A percentile compares a stretch with the other conserved stretches of the same genome.
Conservation (phyloP, 2,329 filamentous ascomycete species). For the Ophiostoma tasmaniense region DNA sequence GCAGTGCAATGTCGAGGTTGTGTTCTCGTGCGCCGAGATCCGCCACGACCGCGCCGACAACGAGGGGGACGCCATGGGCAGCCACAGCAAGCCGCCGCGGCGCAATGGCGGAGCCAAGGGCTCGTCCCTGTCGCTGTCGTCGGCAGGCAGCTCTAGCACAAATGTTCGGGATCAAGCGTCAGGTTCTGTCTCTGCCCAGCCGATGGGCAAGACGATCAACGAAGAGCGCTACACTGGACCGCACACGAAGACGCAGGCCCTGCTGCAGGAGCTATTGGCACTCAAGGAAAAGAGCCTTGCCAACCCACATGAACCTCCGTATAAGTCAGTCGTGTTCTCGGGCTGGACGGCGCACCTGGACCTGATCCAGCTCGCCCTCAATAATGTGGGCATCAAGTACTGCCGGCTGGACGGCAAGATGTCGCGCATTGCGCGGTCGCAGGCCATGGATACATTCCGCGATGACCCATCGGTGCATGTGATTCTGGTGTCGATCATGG, state of each 20-base stretch:
- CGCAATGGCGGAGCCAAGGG: neutral
- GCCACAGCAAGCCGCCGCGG: conserved; percentile 21
- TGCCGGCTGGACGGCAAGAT: conserved; percentile 88
- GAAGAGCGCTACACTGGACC: conserved; percentile 68
- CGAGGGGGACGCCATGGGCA: conserved; percentile 47
- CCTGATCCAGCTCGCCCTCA: conserved; percentile 75
- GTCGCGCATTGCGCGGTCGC: conserved; percentile 63
- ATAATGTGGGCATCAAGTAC: conserved; percentile 56
- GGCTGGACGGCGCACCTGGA: conserved; percentile 95
- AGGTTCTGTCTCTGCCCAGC: neutral
- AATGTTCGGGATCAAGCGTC: neutral
- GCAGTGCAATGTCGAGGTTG: conserved; percentile 57
- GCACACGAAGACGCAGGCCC: conserved; percentile 81
- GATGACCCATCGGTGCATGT: conserved; percentile 63
- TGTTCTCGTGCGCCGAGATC: conserved; percentile 59
- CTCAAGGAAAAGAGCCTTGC: conserved; percentile 54
- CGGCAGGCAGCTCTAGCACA: neutral
- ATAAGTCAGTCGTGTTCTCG: conserved; percentile 91
- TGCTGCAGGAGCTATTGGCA: conserved; percentile 64
- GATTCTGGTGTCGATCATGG: conserved; percentile 85
- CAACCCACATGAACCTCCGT: conserved; percentile 58
- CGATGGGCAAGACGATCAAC: conserved; percentile 41
- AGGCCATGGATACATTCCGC: conserved; percentile 69
- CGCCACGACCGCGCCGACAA: conserved; percentile 50
- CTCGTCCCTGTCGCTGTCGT: neutral